Base-by-base conservation (phyloP, 139 green algal species). In the Choricystis sp. region DNA sequence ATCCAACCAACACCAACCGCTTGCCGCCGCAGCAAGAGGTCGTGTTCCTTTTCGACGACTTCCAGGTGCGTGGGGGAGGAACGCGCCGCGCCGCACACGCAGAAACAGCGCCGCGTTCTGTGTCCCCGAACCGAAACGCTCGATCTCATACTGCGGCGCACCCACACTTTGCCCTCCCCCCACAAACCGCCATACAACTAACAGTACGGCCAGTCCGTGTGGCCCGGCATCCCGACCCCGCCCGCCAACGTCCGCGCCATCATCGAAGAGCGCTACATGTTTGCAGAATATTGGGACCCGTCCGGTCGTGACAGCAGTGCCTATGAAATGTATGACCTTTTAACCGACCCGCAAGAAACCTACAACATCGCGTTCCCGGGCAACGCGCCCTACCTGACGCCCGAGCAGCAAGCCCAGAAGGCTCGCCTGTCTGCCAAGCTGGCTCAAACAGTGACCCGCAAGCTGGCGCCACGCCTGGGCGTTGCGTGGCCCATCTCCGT, bases 11-110 rank as follows among this genome's bases (percentile, higher is more conserved):
- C 30, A 19, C 24, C 28, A 1, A 65, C 20, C 19, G 24, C 40
- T 19, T 27, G n/a, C 57, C 57, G 19, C 16, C 57, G 1, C 55
- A 66, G 22, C 57, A 71, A 28, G 66, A 71, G 14, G 56, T 71
- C 31, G 4, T 63, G 3, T 71, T 71, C 56, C 55, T 59, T 0
- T 65, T 48, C 31, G 30, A 64, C 31, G 63, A 68, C 57, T 68
- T 57, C 49, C n/a, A n/a, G n/a, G n/a, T n/a, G n/a, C n/a, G n/a
- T n/a, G n/a, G n/a, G n/a, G n/a, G n/a, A n/a, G n/a, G n/a, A n/a
- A n/a, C n/a, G n/a, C n/a, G n/a, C n/a, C n/a, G n/a, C n/a, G n/a
- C n/a, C n/a, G n/a, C n/a, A n/a, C n/a, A n/a, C n/a, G n/a, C n/a
- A n/a, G n/a, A n/a, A n/a, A n/a, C n/a, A n/a, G n/a, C n/a, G n/a